Evolutionary conservation across 306 rosid species (phyloP), one percentile per base, ranked within the genome.

Genomic region (Nissolia schottii): DNA sequence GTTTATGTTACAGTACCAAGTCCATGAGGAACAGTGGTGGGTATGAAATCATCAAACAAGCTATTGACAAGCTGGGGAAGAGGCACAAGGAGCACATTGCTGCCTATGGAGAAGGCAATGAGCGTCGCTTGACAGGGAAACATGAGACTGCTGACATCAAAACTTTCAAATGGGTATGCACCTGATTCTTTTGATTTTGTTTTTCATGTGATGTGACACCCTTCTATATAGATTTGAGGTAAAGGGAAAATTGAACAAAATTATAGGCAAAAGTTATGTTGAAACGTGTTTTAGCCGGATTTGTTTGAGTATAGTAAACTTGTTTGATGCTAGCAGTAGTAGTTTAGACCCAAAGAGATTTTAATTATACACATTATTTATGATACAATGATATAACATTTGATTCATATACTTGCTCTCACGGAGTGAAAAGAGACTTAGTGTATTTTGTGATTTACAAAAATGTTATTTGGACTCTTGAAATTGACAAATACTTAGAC

Each of bases 41-140:
- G 6, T 90, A 35, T 22, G 96, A 89, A 78, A 45, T 89, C 25
- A 93, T 93, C 68, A 90, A 87, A 73, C 80, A 83, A 25, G 96
- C 96, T 20, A 93, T 93, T 41, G 82, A 38, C 0, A 93, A 93
- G 74, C 75, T 93, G 61, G 88, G 87, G 55, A 78, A 78, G 65
- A 90, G 80, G 80, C 98, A 93, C 89, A 86, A 74, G 18, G 96
- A 93, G 46, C 98, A 93, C 78, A 90, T 93, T 68, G 81, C 90
- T 24, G 97, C 96, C 4, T 93, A 93, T 57, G 97, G 98, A 18
- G 97, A 93, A 76, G 98, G 98, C 79, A 93, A 93, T 2, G 97
- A 90, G 62, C 93, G 94, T 13, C 97, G 97, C 70, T 84, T 93
- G 64, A 93, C 97, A 0, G 98, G 98, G 6, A 71, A 29, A 25